Base-by-base conservation (phyloP, 352 stramenopile species). In the Globisporangium yorkense region DNA sequence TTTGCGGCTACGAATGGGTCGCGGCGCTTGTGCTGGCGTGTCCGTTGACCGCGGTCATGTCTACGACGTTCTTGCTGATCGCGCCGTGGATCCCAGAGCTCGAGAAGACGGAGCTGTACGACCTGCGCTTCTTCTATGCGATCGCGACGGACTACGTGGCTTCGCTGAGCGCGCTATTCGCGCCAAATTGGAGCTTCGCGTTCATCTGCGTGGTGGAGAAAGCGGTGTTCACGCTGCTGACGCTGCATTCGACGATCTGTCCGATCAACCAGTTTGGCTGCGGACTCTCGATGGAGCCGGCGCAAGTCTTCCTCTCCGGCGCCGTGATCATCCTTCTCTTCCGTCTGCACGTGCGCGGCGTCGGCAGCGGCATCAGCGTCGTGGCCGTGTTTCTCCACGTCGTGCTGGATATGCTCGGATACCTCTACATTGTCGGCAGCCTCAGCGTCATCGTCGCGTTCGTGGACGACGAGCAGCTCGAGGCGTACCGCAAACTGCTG, bases 231-330 rank as follows among this genome's bases (percentile, higher is more conserved):
- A 86, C 75, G 20, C 59, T 92, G 20, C 57, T 86, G 37, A 88
- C 78, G 0, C 71, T 89, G 61, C 73, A 84, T 51, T 87, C 74
- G 43, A 85, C 71, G 48, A 76, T 77, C 15, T 91, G 81, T 41
- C 74, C 74, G 18, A 79, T 87, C 59, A 92, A 92, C 66, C 80
- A 80, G 57, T 80, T 88, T 45, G 71, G 65, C 27, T 91, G 81
- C 51, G 80, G 74, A 16, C 56, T 72, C 2, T 73, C 66, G 5
- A 47, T 89, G 18, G 67, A 80, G 20, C 74, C 80, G 44, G 68
- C 68, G 9, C 66, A 84, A 54, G 64, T 84, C 18, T 81, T 83
- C 52, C 54, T 85, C 27, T 73, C 75, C 0, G 77, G 75, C 24
- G 63, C 81, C 27, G 57, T 88, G 8, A 45, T 91, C 40, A 74